Evolutionary conservation across 2,329 filamentous ascomycete species (phyloP).

Genomic region (Leptodontidium sp.): DNA sequence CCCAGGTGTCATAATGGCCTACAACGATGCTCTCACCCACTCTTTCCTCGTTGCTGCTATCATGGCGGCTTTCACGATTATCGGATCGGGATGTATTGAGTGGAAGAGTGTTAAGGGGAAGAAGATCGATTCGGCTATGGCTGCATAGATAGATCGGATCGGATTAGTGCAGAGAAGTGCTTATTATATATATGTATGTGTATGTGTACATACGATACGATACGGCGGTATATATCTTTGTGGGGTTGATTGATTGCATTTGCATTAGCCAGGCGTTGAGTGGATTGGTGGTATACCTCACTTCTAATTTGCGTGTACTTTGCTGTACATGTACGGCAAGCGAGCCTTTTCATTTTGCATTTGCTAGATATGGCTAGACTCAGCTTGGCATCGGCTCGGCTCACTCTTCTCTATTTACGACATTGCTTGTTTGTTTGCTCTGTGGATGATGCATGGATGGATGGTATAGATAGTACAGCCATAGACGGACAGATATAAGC

Average conservation of each 20-base stretch:
- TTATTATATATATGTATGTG: background rate
- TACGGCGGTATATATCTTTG: background rate
- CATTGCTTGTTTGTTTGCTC: background rate
- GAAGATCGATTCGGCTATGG: constrained; percentile 45
- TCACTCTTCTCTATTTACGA: constrained; percentile 1
- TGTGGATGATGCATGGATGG: background rate
- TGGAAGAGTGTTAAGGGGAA: constrained; percentile 63
- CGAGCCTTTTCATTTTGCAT: background rate
- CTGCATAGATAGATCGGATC: constrained; percentile 18
- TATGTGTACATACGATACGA: background rate
- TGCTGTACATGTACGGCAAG: too few relatives aligned
- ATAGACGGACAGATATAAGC: background rate
- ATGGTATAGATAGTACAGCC: background rate
- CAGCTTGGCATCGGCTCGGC: background rate
- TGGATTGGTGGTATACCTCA: background rate
- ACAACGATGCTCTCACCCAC: constrained; percentile 62
- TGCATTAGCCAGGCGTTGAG: constrained; percentile 17
- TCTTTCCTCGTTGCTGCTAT: constrained; percentile 63
- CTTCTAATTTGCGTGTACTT: background rate
- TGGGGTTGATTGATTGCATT: background rate
- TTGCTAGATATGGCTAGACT: background rate
- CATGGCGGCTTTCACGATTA: constrained; percentile 55
- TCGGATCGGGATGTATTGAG: constrained; percentile 54
- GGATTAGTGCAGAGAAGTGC: background rate
- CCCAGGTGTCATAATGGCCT: constrained; percentile 63